phyloP scores from a whole-genome alignment of 2,329 filamentous ascomycete genomes.

The Fusarium palustre region DNA sequence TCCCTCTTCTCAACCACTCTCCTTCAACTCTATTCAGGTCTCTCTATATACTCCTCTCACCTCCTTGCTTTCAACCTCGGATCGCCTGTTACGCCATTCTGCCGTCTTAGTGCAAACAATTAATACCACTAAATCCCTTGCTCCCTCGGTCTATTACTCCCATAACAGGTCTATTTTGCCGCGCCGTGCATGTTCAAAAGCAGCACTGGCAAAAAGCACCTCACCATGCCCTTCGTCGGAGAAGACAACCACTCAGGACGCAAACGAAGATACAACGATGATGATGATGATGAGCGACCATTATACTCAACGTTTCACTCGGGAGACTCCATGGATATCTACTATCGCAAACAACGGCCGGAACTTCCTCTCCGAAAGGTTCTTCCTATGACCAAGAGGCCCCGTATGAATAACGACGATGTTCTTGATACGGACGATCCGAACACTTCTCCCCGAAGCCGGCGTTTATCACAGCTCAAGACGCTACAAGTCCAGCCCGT shows the following conservation, averaged over 20 bases:
- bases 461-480: conserved; percentile 45
- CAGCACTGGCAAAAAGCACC: conserved; percentile 32
- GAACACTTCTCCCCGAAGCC: conserved; percentile 40
- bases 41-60: conserved; percentile 22
- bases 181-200: conserved; percentile 28
- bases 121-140: neutral
- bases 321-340: conserved; percentile 46
- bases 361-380: conserved; percentile 48
- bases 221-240: conserved; percentile 53
- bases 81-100: neutral
- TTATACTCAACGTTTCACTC: conserved; percentile 45
- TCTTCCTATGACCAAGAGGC: conserved; percentile 49
- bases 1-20: conserved; percentile 22
- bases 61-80: conserved; percentile 7
- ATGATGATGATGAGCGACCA: conserved; percentile 44
- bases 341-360: conserved; percentile 44
- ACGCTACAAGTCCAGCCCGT: conserved; percentile 37
- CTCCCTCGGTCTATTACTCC: neutral
- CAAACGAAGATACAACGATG: conserved; percentile 52
- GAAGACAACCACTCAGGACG: conserved; percentile 50
- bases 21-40: conserved; percentile 10
- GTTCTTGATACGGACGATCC: conserved; percentile 32
- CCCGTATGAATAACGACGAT: conserved; percentile 46
- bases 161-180: neutral
- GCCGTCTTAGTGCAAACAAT: neutral